phyloP scores from a whole-genome alignment of 352 stramenopile genomes.

The Globisporangium takayamanum region DNA sequence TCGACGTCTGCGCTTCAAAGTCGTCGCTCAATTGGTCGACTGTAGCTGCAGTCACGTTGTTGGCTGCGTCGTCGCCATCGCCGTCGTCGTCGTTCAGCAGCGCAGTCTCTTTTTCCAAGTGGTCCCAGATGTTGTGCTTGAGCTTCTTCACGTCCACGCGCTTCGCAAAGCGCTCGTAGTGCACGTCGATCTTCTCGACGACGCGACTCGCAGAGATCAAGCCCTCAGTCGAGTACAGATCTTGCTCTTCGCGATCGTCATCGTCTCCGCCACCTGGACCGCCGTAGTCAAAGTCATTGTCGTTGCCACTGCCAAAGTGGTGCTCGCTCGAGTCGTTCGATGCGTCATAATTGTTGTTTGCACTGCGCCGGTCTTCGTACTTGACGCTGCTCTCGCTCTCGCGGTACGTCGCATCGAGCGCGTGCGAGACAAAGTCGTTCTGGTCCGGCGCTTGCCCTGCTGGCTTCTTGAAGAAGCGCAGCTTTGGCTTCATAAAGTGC shows the following conservation, averaged over 20 bases:
- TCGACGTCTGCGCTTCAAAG: conserved; percentile 8
- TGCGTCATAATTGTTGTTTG: neutral
- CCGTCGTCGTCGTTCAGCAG: conserved; percentile 15
- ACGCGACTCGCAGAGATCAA: conserved; percentile 87
- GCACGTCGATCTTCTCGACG: conserved; percentile 92
- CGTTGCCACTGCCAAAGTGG: conserved; percentile 3
- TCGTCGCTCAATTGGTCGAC: conserved; percentile 18
- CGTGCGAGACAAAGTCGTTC: conserved; percentile 15
- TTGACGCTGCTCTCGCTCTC: conserved; percentile 25
- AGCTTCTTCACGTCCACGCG: conserved; percentile 96
- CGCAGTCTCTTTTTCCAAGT: conserved; percentile 45
- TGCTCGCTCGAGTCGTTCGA: neutral
- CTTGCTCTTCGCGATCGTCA: conserved; percentile 17
- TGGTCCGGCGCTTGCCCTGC: conserved; percentile 1
- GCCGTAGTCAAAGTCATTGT: conserved; percentile 31
- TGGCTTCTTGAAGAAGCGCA: conserved; percentile 51
- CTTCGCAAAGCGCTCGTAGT: conserved; percentile 94
- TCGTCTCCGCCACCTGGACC: conserved; percentile 6
- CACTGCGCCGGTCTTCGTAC: neutral
- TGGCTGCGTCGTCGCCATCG: conserved; percentile 1
- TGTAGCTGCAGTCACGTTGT: neutral
- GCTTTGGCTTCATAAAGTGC: conserved; percentile 72
- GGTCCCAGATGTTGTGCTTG: conserved; percentile 94
- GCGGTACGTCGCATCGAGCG: conserved; percentile 12
- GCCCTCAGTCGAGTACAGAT: conserved; percentile 40